Base-by-base conservation (phyloP, 257 asterid genomes). In the Plantago major region DNA sequence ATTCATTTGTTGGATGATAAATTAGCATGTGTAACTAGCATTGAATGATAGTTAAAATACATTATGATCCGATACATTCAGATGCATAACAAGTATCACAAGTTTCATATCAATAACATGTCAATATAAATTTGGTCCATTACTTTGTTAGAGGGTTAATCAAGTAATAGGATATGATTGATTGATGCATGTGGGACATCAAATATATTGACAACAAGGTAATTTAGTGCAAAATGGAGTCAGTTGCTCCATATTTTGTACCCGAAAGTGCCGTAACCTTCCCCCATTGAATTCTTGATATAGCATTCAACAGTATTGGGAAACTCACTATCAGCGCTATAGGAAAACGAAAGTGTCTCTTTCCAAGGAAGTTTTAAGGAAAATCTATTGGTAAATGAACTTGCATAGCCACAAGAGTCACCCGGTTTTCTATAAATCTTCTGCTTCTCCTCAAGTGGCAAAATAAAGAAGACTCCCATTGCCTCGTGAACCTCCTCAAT, bases 291-390 rank as follows among this genome's bases (percentile, higher is more conserved):
- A n/a, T 66, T 65, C 68, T 50, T 56, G 75, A 89, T 75, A 60
- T 85, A 86, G 51, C 43, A 37, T 46, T 67, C 64, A 0, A 80
- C 77, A 13, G 71, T 51, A 63, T 30, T 28, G 6, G 69, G 45
- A 43, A 15, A 46, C 12, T 43, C 75, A 10, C n/a, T 42, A 13
- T 77, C 83, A 4, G 73, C 77, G 51, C 70, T 75, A 54, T 80
- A 80, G 10, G 65, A 71, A 14, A 85, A 73, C 40, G 96, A 82
- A 28, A 89, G 77, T 9, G 96, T 89, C 56, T 89, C 96, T 62
- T 89, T 89, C 96, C 95, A 89, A 1, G 96, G 95, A 56, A 89
- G 93, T 46, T 89, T 86, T 15, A 80, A 72, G 19, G 96, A 81
- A 69, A 89, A 89, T 55, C 96, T 66, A 55, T 54, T 66, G n/a